A percentile compares a stretch with the other conserved stretches of the same genome.
Conservation (phyloP, 2,329 filamentous ascomycete genomes). For the Neofusicoccum umdonicola region DNA sequence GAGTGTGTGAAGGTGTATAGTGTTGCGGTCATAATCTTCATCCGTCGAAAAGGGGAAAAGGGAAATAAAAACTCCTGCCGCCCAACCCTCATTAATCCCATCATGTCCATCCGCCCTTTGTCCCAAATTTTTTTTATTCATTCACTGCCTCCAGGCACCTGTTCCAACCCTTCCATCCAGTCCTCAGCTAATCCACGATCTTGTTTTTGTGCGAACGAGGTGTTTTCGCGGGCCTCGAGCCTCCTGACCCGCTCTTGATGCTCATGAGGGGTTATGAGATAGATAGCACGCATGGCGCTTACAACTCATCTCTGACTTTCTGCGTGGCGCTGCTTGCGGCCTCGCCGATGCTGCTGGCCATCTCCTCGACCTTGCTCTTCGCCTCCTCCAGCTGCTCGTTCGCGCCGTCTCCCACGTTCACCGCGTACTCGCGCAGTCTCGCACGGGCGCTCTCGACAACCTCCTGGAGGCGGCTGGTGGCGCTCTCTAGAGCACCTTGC, state of each 20-base stretch:
- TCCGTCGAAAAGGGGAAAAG: too few species aligned
- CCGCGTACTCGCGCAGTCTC: constrained; percentile 41
- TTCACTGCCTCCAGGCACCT: neutral
- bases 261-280: neutral
- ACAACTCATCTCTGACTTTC: constrained; percentile 55
- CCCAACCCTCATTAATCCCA: neutral
- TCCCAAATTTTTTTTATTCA: too few species aligned
- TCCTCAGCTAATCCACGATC: neutral
- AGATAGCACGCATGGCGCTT: neutral
- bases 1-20: neutral
- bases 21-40: neutral
- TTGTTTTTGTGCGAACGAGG: too few species aligned
- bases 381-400: constrained; percentile 33
- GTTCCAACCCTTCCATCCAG: neutral
- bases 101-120: neutral
- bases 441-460: constrained; percentile 47
- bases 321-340: constrained; percentile 40
- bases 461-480: constrained; percentile 40
- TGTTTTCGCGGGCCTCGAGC: neutral
- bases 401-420: constrained; percentile 28
- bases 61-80: neutral
- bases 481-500: constrained; percentile 46
- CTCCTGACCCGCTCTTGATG: neutral
- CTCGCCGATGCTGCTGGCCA: constrained; percentile 44
- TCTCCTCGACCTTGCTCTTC: constrained; percentile 44